These are phyloP conservation scores for Metarhizium robertsii DNA, from an alignment of 2,329 filamentous ascomycete genomes.

Conservation along the genomic window DNA sequence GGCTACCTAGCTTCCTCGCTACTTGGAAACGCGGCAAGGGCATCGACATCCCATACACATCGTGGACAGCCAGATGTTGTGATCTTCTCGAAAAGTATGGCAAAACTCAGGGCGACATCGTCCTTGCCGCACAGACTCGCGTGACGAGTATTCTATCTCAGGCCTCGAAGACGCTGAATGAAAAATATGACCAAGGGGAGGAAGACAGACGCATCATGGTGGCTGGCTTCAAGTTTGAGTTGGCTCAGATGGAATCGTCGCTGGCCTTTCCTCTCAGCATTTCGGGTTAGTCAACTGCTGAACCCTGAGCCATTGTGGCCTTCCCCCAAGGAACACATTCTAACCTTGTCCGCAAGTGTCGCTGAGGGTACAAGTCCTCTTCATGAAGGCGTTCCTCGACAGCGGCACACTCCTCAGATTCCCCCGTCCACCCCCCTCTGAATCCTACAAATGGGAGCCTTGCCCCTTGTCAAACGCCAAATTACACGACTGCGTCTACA, in stretches of 20 bases:
- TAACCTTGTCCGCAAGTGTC: constrained; percentile 13
- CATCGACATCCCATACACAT: constrained; percentile 24
- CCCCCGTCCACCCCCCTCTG: constrained; percentile 4
- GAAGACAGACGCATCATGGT: constrained; percentile 35
- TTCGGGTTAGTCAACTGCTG: constrained; percentile 6
- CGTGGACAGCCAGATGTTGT: constrained; percentile 36
- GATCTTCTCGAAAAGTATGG: constrained; percentile 30
- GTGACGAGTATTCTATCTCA: constrained; percentile 31
- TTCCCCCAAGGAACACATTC: constrained; percentile 6
- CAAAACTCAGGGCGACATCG: constrained; percentile 27
- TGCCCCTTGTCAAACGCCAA: constrained; percentile 11
- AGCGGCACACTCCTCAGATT: constrained; percentile 26
- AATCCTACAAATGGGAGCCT: background rate
- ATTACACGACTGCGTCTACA: constrained; percentile 14
- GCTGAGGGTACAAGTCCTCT: constrained; percentile 22
- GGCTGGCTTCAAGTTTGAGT: constrained; percentile 37
- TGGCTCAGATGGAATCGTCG: constrained; percentile 28
- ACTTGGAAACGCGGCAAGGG: constrained; percentile 27
- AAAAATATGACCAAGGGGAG: constrained; percentile 18
- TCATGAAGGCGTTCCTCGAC: constrained; percentile 29
- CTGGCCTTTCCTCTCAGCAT: constrained; percentile 26
- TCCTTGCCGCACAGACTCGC: constrained; percentile 34
- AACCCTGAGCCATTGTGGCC: background rate
- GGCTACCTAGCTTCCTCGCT: constrained; percentile 23
- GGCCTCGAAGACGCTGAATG: constrained; percentile 22